These are phyloP conservation scores for Globisporangium nagaii DNA, from an alignment of 352 stramenopile genomes.

Conservation along the genomic window DNA sequence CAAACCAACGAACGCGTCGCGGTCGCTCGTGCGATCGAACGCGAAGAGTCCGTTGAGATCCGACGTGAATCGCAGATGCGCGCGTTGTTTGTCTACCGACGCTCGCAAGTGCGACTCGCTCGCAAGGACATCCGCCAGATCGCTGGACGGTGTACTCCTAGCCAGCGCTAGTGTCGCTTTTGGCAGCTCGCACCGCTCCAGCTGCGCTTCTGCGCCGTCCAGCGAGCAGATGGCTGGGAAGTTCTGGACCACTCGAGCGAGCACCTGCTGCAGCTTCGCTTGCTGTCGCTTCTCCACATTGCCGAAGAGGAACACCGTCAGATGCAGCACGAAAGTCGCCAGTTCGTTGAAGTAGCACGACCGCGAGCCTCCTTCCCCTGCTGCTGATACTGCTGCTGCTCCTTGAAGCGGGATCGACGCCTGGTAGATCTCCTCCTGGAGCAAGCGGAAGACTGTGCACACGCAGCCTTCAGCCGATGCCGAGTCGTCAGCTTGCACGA, in stretches of 20 bases:
- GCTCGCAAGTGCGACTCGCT: constrained; percentile 13
- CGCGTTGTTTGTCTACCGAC: constrained; percentile 30
- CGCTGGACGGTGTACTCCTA: neutral
- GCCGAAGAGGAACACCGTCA: constrained; percentile 22
- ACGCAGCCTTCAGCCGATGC: constrained; percentile 29
- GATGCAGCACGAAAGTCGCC: constrained; percentile 23
- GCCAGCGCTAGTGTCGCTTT: neutral
- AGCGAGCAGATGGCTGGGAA: constrained; percentile 22
- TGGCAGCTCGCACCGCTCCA: constrained; percentile 8
- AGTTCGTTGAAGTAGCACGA: constrained; percentile 21
- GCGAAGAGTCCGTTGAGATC: constrained; percentile 47
- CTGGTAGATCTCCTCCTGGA: constrained; percentile 53
- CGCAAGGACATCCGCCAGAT: neutral
- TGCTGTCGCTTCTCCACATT: constrained; percentile 18
- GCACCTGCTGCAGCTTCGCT: constrained; percentile 23
- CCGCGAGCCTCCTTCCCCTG: too few relatives aligned
- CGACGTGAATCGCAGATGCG: constrained; percentile 38
- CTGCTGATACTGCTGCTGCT: constrained; percentile 8
- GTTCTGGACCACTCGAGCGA: constrained; percentile 22
- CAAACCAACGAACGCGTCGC: too few relatives aligned
- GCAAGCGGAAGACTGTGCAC: constrained; percentile 29
- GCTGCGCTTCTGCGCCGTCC: neutral
- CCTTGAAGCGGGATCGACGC: constrained; percentile 10
- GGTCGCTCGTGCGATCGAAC: constrained; percentile 26
- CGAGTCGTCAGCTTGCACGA: constrained; percentile 17